phyloP scores from a whole-genome alignment of 75 land plant genomes.

The Pinus taeda region DNA sequence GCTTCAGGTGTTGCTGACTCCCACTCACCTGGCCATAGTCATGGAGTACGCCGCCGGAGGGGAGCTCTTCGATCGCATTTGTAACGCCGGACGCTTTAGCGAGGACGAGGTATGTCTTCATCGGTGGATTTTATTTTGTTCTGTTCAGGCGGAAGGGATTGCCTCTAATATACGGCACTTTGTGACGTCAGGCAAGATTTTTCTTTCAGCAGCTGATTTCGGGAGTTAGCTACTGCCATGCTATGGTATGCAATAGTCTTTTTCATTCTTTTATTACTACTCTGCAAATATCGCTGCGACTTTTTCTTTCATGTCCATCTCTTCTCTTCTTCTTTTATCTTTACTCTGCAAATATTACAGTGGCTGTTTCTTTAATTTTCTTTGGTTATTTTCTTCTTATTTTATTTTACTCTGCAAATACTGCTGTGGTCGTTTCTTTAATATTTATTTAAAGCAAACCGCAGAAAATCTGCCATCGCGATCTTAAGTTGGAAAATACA shows the following conservation, averaged over 20 bases:
- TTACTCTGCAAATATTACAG: background rate
- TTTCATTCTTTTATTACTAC: too few relatives aligned
- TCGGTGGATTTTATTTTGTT: background rate
- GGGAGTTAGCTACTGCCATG: conserved; percentile 72
- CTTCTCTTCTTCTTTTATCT: background rate
- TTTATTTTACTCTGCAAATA: background rate
- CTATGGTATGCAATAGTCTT: conserved; percentile 26
- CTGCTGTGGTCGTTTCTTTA: too few relatives aligned
- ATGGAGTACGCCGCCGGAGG: conserved; percentile 80
- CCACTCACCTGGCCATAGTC: conserved; percentile 65
- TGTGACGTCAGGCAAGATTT: conserved; percentile 45
- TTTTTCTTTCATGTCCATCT: too few relatives aligned
- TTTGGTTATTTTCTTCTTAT: background rate
- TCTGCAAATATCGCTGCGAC: too few relatives aligned
- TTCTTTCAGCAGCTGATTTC: conserved; percentile 71
- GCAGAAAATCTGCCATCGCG: conserved; percentile 61
- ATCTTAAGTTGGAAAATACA: conserved; percentile 53
- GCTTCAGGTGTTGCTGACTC: conserved; percentile 56
- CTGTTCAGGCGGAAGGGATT: background rate
- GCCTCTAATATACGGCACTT: background rate
- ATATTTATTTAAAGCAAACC: too few relatives aligned
- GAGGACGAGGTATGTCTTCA: conserved; percentile 54
- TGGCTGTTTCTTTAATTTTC: too few relatives aligned
- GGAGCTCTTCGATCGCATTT: conserved; percentile 66
- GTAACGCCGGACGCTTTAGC: conserved; percentile 66